Evolutionary conservation across 139 green algal genomes (phyloP).

Genomic region (Spirogloea muscicola): DNA sequence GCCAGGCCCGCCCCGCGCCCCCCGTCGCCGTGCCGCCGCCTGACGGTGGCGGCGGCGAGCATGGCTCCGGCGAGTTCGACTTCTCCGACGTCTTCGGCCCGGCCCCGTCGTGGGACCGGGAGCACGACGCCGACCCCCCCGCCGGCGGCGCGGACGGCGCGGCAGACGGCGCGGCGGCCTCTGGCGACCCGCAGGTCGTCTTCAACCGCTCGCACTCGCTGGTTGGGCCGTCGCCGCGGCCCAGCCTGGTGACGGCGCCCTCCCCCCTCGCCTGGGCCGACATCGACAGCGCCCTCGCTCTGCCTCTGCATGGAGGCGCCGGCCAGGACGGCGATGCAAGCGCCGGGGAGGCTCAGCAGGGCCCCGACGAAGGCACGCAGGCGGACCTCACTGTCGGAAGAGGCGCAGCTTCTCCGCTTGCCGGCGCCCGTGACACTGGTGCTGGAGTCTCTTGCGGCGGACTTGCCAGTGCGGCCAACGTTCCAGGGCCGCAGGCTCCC

Average conservation of each 20-base stretch:
- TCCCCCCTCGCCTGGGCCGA: not conserved
- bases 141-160: not conserved
- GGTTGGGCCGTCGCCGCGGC: slow-evolving; percentile 5
- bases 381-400: not conserved
- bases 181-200: slow-evolving; percentile 7
- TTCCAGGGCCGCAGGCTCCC: no score
- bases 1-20: no score
- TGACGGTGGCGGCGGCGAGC: no score
- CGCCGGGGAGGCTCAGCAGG: not conserved
- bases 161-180: not conserved
- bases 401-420: not conserved
- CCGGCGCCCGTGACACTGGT: not conserved
- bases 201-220: slow-evolving; percentile 38
- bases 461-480: not conserved
- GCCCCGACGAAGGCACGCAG: not conserved
- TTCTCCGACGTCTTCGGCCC: slow-evolving; percentile 43
- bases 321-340: not conserved
- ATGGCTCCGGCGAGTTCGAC: slow-evolving; percentile 35
- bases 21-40: no score
- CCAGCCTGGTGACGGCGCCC: not conserved
- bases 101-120: not conserved
- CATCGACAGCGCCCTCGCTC: not conserved
- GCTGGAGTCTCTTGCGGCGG: not conserved
- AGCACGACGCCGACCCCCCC: not conserved
- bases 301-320: not conserved